A percentile compares a stretch with the other conserved stretches of the same genome.
These are phyloP conservation scores for Wickerhamomyces canadensis DNA, from an alignment of 805 yeast species.

Conservation along the genomic window DNA sequence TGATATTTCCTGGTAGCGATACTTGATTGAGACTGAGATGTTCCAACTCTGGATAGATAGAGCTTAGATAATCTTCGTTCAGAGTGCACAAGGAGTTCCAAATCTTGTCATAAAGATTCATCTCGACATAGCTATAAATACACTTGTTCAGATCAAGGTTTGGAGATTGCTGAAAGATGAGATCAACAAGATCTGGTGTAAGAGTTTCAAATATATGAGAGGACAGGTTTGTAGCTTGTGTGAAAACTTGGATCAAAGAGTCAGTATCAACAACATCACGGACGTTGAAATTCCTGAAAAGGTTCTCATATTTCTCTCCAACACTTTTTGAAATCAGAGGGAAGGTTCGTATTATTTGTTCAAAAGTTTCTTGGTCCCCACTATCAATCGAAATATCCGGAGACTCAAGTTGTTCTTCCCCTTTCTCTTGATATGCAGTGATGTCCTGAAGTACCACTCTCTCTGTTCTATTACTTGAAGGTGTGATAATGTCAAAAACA, in stretches of 20 bases:
- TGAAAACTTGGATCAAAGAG: slow-evolving; percentile 22
- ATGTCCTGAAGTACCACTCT: background rate
- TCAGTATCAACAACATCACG: slow-evolving; percentile 24
- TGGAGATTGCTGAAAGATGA: slow-evolving; percentile 27
- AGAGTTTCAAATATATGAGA: slow-evolving; percentile 25
- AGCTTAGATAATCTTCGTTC: slow-evolving; percentile 17
- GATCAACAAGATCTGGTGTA: slow-evolving; percentile 19
- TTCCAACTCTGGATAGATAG: slow-evolving; percentile 19
- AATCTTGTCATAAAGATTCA: slow-evolving; percentile 56
- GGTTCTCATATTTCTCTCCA: slow-evolving; percentile 32
- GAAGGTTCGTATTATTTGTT: slow-evolving; percentile 32
- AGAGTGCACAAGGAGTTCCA: slow-evolving; percentile 45
- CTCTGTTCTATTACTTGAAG: slow-evolving; percentile 6
- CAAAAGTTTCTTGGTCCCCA: slow-evolving; percentile 25
- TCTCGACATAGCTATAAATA: slow-evolving; percentile 68
- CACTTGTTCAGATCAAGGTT: slow-evolving; percentile 43
- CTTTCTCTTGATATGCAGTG: background rate
- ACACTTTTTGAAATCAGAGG: slow-evolving; percentile 34
- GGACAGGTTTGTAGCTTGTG: slow-evolving; percentile 22
- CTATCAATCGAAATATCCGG: background rate
- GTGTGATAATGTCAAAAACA: slow-evolving; percentile 1
- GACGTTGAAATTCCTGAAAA: slow-evolving; percentile 35
- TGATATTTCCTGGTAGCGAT: slow-evolving; percentile 30
- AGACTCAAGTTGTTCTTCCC: background rate
- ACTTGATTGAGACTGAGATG: slow-evolving; percentile 35